Evolutionary conservation across 495 filamentous ascomycete genomes (phyloP), one percentile per base, ranked within the genome.

Genomic region (Physcia stellaris): DNA sequence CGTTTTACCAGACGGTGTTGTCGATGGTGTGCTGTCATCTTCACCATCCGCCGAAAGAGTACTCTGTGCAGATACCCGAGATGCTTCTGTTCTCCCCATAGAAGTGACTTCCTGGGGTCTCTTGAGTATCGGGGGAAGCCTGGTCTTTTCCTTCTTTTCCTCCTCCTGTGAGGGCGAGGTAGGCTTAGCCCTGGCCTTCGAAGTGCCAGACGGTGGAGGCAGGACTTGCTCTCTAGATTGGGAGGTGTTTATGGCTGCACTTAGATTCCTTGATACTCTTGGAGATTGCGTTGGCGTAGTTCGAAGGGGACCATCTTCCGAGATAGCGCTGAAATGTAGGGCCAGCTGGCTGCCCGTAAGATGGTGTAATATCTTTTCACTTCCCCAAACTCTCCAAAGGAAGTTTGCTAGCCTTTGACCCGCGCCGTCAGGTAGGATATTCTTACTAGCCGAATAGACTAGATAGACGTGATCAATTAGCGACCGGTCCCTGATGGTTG

Each of bases 361-460:
- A 0, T 46, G 49, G 7, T 37, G 28, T 9, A 38, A 47, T 6
- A 70, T 43, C 6, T 31, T 39, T 6, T 55, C 37, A 15, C 49
- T 65, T 35, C 61, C 48, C 63, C 62, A 68, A 24, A 72, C 64
- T 28, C 68, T 54, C 70, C 68, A 71, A 44, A 72, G 71, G 33
- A 71, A 55, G 42, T 69, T 67, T 40, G 70, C 66, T 12, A 74
- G 50, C 43, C 70, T 50, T 37, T 45, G 41, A 12, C 66, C 67
- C 4, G 54, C 51, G 18, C 64, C 56, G 30, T 58, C 54, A 44
- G 56, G 43, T 35, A 68, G 48, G 26, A 57, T 51, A 24, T 54
- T 39, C 18, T 56, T 44, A 46, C 62, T 64, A 6, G 56, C 54
- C 33, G 48, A 52, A 41, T 66, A 71, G 3, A 61, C 68, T 72